These are phyloP conservation scores for Strobilomyces dryophilus DNA, from an alignment of 768 basidiomycete species.

Conservation along the genomic window DNA sequence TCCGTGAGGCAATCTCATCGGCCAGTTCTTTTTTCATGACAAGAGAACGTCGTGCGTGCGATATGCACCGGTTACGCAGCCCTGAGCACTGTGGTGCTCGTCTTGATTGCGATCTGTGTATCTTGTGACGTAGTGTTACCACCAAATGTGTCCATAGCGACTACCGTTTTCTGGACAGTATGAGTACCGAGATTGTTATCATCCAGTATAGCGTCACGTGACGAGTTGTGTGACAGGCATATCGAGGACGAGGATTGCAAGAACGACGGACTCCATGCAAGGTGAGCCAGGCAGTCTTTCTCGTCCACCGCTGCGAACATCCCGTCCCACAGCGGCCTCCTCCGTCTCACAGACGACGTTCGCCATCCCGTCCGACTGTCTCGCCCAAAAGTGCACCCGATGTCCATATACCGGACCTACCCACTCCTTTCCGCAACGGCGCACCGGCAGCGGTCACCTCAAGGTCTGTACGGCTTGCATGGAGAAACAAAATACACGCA, in stretches of 20 bases:
- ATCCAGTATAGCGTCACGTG: constrained; percentile 16
- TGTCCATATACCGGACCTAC: constrained; percentile 29
- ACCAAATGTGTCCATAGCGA: background rate
- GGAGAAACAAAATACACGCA: constrained; percentile 34
- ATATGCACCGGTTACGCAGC: background rate
- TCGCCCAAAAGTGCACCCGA: constrained; percentile 30
- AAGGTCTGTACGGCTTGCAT: constrained; percentile 31
- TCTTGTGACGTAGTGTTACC: background rate
- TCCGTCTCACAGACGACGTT: constrained; percentile 23
- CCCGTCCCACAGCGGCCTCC: constrained; percentile 9
- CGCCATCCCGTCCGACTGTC: constrained; percentile 15
- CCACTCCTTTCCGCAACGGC: constrained; percentile 27
- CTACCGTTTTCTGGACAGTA: too few species aligned
- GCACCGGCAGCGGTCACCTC: constrained; percentile 29
- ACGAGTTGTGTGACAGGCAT: constrained; percentile 2
- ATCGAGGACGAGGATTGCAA: constrained; percentile 9
- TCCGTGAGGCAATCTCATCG: background rate
- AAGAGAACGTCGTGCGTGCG: background rate
- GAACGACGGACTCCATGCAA: constrained; percentile 18
- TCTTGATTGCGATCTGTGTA: background rate
- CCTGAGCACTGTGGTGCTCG: background rate
- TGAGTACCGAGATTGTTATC: background rate
- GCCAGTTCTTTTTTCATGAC: background rate
- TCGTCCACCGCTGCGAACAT: constrained; percentile 3
- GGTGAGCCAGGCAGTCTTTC: constrained; percentile 10